phyloP scores from a whole-genome alignment of 1,139 yeast species.

The Saccharomyces pastorianus region DNA sequence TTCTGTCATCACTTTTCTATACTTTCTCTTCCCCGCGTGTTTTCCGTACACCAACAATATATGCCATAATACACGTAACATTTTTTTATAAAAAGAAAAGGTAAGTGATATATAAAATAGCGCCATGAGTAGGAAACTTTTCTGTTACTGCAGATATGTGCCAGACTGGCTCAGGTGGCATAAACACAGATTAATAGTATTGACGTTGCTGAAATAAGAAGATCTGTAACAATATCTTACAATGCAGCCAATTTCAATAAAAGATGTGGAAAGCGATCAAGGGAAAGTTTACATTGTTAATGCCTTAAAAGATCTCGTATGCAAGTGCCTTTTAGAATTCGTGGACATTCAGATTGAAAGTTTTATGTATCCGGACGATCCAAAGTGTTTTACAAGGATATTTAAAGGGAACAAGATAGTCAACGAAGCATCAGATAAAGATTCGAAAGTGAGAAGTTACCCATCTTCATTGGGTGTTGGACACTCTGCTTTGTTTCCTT shows the following conservation, averaged over 20 bases:
- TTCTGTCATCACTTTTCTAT: background rate
- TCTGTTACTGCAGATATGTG: too few relatives aligned
- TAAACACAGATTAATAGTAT: background rate
- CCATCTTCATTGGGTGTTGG: background rate
- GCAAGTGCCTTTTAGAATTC: constrained; percentile 17
- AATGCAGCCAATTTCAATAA: background rate
- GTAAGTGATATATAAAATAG: background rate
- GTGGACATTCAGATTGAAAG: constrained; percentile 21
- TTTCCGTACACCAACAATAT: background rate
- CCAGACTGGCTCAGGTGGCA: background rate
- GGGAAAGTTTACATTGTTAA: background rate
- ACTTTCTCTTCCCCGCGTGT: background rate
- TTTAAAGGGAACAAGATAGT: background rate
- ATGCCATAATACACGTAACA: background rate
- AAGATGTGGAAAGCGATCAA: background rate
- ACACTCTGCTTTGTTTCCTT: background rate
- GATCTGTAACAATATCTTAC: background rate
- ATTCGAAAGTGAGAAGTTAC: background rate
- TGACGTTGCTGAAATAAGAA: background rate
- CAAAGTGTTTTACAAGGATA: background rate
- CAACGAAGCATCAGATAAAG: background rate
- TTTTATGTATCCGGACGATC: constrained; percentile 22
- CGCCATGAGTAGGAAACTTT: background rate
- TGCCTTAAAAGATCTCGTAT: constrained; percentile 10
- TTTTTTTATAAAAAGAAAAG: background rate